phyloP scores from a whole-genome alignment of 1,284 basidiomycete species.

The Testicularia cyperi region DNA sequence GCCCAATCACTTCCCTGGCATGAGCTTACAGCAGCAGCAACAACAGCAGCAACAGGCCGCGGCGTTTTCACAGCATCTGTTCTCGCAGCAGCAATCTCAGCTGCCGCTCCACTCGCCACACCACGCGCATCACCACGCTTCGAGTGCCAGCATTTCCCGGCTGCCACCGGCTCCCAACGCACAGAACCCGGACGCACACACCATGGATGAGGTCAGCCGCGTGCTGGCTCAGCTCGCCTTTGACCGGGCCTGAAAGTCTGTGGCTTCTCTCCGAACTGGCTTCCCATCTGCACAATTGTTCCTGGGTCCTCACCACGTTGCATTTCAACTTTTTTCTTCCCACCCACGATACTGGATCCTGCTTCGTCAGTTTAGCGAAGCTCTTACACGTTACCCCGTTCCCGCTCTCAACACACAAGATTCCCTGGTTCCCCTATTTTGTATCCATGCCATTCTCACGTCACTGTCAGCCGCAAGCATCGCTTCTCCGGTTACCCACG shows the following conservation, averaged over 20 bases:
- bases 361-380: no score
- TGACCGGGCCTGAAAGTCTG: constrained; percentile 37
- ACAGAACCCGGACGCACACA: constrained; percentile 30
- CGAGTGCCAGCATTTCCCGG: constrained; percentile 44
- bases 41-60: constrained; percentile 10
- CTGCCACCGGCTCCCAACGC: constrained; percentile 30
- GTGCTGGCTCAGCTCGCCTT: constrained; percentile 54
- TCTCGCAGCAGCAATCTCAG: constrained; percentile 5
- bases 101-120: constrained; percentile 7
- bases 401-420: no score
- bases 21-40: constrained; percentile 17
- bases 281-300: no score
- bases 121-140: constrained; percentile 21
- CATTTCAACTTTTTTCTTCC: no score
- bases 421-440: no score
- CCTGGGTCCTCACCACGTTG: no score
- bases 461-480: no score
- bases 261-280: no score
- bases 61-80: constrained; percentile 17
- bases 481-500: no score
- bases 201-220: constrained; percentile 57
- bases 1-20: constrained; percentile 22
- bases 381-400: no score
- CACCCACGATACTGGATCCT: no score
- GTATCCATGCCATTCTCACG: no score